phyloP scores from a whole-genome alignment of 306 rosid species.

The Rosa lucieae region DNA sequence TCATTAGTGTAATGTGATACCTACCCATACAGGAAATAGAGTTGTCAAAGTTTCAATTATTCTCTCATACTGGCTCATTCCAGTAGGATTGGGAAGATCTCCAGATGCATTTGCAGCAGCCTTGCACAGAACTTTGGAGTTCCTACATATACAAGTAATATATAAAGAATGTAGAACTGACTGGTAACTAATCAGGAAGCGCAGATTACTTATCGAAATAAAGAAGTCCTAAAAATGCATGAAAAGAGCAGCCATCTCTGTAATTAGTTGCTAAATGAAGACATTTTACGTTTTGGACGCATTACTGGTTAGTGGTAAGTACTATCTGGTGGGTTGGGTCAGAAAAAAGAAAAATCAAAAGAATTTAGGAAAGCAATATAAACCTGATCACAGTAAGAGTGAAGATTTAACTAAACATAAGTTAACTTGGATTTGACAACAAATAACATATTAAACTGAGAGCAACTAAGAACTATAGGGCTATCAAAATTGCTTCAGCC shows the following conservation, averaged over 20 bases:
- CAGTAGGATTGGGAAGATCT: conserved; percentile 46
- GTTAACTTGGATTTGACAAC: neutral
- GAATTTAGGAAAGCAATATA: neutral
- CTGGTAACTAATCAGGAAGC: neutral
- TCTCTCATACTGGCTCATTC: conserved; percentile 63
- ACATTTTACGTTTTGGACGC: neutral
- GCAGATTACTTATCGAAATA: neutral
- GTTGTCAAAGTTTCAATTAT: conserved; percentile 79
- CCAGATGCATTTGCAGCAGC: conserved; percentile 63
- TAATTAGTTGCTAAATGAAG: neutral
- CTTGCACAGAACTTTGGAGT: conserved; percentile 53
- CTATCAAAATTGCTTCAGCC: neutral
- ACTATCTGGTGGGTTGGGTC: neutral
- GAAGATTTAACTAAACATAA: neutral
- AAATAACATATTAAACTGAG: neutral
- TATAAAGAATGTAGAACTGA: conserved; percentile 14
- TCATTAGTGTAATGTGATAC: conserved; percentile 23
- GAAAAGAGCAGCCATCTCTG: neutral
- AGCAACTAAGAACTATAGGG: neutral
- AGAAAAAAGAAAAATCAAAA: neutral
- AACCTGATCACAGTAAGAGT: neutral
- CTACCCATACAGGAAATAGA: conserved; percentile 92
- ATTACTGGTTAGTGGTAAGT: neutral
- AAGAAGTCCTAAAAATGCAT: neutral
- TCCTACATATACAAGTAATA: conserved; percentile 40